phyloP scores from a whole-genome alignment of 371 early-diverging fungal species.

The Smittium culicis region DNA sequence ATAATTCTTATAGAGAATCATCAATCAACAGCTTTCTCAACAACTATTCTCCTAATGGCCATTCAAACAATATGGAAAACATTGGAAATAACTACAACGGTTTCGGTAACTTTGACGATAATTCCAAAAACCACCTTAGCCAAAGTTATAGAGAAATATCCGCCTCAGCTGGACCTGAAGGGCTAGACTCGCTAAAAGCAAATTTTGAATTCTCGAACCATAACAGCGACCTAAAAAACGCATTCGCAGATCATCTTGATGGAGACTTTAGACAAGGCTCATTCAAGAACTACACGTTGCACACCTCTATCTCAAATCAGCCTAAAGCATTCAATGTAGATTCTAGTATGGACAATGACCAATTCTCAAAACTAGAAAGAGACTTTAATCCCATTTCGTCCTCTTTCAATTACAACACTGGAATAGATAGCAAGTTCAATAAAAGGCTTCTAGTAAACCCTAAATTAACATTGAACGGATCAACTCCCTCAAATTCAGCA shows the following conservation, averaged over 20 bases:
- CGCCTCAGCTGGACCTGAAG: neutral
- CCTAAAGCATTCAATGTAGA: too few species aligned
- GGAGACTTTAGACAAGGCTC: too few species aligned
- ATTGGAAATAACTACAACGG: neutral
- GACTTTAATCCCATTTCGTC: neutral
- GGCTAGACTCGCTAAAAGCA: neutral
- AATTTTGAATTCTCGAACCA: too few species aligned
- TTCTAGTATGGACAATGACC: too few species aligned
- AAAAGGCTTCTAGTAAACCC: neutral
- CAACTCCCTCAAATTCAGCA: slow-evolving; percentile 1
- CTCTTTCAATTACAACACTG: neutral
- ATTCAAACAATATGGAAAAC: too few species aligned
- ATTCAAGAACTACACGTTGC: too few species aligned
- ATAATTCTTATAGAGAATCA: neutral
- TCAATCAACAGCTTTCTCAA: neutral
- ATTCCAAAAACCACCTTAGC: too few species aligned
- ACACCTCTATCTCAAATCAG: too few species aligned
- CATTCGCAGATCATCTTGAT: too few species aligned
- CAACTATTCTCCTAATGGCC: neutral
- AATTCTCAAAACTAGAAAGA: neutral
- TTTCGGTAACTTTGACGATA: neutral
- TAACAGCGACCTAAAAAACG: too few species aligned
- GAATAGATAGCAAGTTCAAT: neutral
- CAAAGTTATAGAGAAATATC: neutral
- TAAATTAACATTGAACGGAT: neutral